phyloP scores from a whole-genome alignment of 73 alveolate genomes.

The Blepharisma japonicum region DNA sequence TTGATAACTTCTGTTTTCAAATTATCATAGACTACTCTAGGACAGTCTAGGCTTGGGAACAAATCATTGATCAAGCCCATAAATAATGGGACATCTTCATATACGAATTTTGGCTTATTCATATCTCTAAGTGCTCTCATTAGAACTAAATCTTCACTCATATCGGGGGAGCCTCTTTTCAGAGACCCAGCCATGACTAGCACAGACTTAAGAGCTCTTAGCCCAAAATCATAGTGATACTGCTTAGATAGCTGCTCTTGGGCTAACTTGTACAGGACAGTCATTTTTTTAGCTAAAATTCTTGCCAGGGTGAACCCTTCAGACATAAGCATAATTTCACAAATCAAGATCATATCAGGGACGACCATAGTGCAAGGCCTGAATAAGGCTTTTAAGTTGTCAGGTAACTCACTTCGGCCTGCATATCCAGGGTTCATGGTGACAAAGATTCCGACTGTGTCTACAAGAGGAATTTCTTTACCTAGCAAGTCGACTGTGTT shows the following conservation, averaged over 20 bases:
- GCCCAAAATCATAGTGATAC: constrained; percentile 51
- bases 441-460: constrained; percentile 94
- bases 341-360: constrained; percentile 97
- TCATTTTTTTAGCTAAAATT: constrained; percentile 96
- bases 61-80: constrained; percentile 96
- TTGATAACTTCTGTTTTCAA: constrained; percentile 88
- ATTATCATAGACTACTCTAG: constrained; percentile 82
- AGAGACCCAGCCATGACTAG: constrained; percentile 97
- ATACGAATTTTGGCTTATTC: constrained; percentile 99
- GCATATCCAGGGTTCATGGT: constrained; percentile 99
- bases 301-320: constrained; percentile 97
- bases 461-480: constrained; percentile 83
- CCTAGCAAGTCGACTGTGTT: constrained; percentile 93
- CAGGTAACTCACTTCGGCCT: constrained; percentile 99
- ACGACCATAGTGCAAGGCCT: constrained; percentile 99
- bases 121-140: constrained; percentile 99
- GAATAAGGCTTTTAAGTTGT: constrained; percentile 97
- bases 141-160: constrained; percentile 95
- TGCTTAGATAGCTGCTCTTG: constrained; percentile 95
- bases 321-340: constrained; percentile 99
- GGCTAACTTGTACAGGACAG: constrained; percentile 93
- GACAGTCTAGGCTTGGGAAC: constrained; percentile 97
- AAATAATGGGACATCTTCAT: constrained; percentile 95
- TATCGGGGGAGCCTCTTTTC: constrained; percentile 91
- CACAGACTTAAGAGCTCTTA: constrained; percentile 98